These are phyloP conservation scores for Fraxinus greggii DNA, from an alignment of 305 asterid genomes.

Conservation along the genomic window DNA sequence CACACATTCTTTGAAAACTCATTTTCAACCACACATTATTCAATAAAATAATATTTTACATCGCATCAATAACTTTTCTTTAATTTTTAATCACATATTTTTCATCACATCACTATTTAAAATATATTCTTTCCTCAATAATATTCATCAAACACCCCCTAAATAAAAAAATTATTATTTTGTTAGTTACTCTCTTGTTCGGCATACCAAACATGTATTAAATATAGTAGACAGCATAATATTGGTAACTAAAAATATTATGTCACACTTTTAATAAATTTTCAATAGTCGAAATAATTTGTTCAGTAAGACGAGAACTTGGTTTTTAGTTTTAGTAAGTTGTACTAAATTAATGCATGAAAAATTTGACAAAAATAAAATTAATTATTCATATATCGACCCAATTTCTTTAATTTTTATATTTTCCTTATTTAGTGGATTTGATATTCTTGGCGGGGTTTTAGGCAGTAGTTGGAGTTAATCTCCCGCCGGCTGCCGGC, in stretches of 20 bases:
- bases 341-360: neutral
- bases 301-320: neutral
- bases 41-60: too few relatives aligned
- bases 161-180: neutral
- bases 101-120: too few relatives aligned
- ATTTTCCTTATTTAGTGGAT: neutral
- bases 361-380: neutral
- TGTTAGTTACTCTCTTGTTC: neutral
- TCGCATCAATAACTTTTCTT: too few relatives aligned
- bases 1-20: too few relatives aligned
- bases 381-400: neutral
- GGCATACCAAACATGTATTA: neutral
- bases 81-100: too few relatives aligned
- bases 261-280: neutral
- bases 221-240: neutral
- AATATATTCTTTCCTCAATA: too few relatives aligned
- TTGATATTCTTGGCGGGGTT: neutral
- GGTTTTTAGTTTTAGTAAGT: neutral
- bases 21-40: too few relatives aligned
- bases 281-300: neutral
- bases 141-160: too few relatives aligned
- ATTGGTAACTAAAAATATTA: too few relatives aligned
- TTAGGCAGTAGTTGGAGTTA: neutral
- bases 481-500: conserved; percentile 31
- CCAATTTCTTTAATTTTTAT: neutral